phyloP scores from a whole-genome alignment of 768 basidiomycete species.

The Pisolithus sp. region DNA sequence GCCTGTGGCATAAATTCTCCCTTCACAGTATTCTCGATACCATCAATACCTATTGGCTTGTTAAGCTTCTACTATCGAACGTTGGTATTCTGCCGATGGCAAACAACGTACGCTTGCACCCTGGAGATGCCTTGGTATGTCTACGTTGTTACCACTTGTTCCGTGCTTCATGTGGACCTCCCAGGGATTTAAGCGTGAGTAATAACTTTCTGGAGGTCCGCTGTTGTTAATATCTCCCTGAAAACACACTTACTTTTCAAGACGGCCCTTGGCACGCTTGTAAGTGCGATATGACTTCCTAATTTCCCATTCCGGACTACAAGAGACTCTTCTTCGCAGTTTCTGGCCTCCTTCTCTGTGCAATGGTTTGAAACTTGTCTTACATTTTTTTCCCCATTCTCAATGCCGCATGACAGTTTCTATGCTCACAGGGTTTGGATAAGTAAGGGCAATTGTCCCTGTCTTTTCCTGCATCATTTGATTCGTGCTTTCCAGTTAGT shows the following conservation, averaged over 20 bases:
- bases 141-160: too few species aligned
- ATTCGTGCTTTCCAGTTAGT: constrained; percentile 10
- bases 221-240: too few species aligned
- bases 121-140: too few species aligned
- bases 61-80: neutral
- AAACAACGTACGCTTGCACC: too few species aligned
- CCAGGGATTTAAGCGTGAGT: too few species aligned
- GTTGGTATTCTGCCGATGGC: neutral
- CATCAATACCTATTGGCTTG: too few species aligned
- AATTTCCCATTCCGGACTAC: neutral
- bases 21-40: neutral
- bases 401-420: constrained; percentile 10
- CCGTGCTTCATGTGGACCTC: too few species aligned
- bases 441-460: constrained; percentile 3
- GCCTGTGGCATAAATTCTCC: neutral
- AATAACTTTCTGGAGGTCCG: too few species aligned
- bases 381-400: neutral
- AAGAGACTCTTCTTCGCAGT: constrained; percentile 3
- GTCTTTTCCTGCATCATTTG: neutral
- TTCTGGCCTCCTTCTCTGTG: constrained; percentile 13
- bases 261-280: neutral
- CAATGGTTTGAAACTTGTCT: constrained; percentile 8
- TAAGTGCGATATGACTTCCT: neutral
- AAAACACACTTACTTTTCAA: neutral
- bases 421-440: constrained; percentile 23